Evolutionary conservation across 352 stramenopile genomes (phyloP), one percentile per base, ranked within the genome.

Genomic region (Halophytophthora batemanensis): DNA sequence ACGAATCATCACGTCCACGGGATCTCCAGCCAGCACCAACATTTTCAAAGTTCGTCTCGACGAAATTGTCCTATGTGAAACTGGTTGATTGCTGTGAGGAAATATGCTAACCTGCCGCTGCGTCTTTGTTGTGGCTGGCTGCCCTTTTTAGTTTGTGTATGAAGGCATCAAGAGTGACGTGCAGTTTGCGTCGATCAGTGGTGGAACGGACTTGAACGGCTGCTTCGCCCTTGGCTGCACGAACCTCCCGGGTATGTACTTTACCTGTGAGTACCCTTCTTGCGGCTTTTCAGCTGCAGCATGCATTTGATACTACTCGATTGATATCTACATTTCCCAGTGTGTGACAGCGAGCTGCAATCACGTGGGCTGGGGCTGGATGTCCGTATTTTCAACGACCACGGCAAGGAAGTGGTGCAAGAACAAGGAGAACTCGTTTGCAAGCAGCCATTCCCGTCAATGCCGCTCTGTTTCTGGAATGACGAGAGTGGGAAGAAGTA

Each of bases 391-490:
- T 90, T 75, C 44, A 63, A 80, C 46, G 76, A 91, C 55, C 59
- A 86, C 31, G 73, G 63, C 22, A 69, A 85, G 21, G 50, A 80
- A 35, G 48, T 88, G 4, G 21, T 59, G 44, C 37, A 76, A 52
- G 53, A 70, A 28, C 68, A 90, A 54, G 78, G 76, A 22, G 81
- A 89, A 35, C 57, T 90, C 17, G 72, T 87, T 15, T 89, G 77
- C 48, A 66, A 70, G 54, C 82, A 86, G 58, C 82, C 85, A 17
- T 95, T 95, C 59, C 82, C 85, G 33, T 93, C 81, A 8, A 91
- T 92, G 81, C 85, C 85, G 35, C 59, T 91, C 5, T 64, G 77
- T 59, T 95, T 95, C 48, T 90, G 78, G 77, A 83, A 83, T 46
- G 85, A 95, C 42, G 61, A 45, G 1, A 81, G 71, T 29, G 81